These are phyloP conservation scores for Monoraphidium neglectum DNA, from an alignment of 139 green algal species.

Conservation along the genomic window DNA sequence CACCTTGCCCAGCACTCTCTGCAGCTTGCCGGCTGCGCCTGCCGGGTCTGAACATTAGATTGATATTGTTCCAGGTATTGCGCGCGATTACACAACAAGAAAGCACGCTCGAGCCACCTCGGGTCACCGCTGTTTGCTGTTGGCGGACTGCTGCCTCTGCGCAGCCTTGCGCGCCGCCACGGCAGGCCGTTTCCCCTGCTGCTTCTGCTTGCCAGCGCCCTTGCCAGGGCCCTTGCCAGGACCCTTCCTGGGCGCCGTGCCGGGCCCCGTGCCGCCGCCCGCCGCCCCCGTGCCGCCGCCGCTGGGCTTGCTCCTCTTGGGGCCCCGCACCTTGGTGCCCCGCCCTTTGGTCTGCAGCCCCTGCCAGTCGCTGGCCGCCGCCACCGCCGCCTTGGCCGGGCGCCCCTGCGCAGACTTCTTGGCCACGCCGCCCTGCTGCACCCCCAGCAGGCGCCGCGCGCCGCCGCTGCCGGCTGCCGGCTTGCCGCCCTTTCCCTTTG, in stretches of 20 bases:
- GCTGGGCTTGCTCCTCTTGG: background rate
- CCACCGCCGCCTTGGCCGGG: background rate
- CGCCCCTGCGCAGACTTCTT: background rate
- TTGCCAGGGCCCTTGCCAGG: background rate
- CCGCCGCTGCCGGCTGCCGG: background rate
- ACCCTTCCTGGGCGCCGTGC: too few relatives aligned
- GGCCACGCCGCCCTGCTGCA: conserved; percentile 2
- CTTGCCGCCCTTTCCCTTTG: too few relatives aligned
- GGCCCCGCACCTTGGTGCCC: conserved; percentile 27
- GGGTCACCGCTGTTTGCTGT: too few relatives aligned
- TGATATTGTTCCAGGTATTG: too few relatives aligned
- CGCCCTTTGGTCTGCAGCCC: conserved; percentile 53
- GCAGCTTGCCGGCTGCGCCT: too few relatives aligned
- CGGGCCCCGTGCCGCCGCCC: background rate
- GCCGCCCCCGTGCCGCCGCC: background rate
- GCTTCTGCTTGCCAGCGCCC: background rate
- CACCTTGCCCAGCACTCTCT: too few relatives aligned
- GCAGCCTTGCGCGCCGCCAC: conserved; percentile 47
- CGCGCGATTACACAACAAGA: too few relatives aligned
- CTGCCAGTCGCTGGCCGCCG: conserved; percentile 44
- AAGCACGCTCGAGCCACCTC: too few relatives aligned
- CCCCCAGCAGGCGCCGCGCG: background rate
- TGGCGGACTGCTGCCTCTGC: background rate
- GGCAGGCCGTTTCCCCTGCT: conserved; percentile 44
- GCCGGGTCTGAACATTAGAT: too few relatives aligned